Conservation (phyloP, 2,329 filamentous ascomycete genomes). For the Elsinoe batatas region DNA sequence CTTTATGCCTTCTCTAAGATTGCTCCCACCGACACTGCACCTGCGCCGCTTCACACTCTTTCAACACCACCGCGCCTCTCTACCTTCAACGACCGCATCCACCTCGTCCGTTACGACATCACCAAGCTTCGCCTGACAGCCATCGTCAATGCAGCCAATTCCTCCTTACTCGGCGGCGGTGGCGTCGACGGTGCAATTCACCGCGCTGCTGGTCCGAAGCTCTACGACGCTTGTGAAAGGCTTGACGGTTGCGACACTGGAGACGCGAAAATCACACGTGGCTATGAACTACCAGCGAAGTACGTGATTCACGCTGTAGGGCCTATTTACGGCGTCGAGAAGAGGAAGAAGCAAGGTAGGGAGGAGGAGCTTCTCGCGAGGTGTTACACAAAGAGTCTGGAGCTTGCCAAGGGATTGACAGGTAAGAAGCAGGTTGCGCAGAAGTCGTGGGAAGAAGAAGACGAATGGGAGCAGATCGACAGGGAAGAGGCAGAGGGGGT, state of each 20-base stretch:
- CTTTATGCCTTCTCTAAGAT: slow-evolving; percentile 53
- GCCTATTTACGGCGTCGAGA: slow-evolving; percentile 55
- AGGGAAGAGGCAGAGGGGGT: slow-evolving; percentile 50
- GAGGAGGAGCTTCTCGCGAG: slow-evolving; percentile 39
- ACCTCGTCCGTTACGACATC: slow-evolving; percentile 66
- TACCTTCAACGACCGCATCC: slow-evolving; percentile 59
- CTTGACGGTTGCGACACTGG: slow-evolving; percentile 69
- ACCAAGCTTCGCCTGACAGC: slow-evolving; percentile 67
- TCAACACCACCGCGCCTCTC: slow-evolving; percentile 32
- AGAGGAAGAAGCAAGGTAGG: slow-evolving; percentile 27
- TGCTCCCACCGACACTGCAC: not conserved
- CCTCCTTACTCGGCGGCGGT: slow-evolving; percentile 68
- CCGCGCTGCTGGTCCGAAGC: slow-evolving; percentile 59
- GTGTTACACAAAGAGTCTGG: slow-evolving; percentile 63
- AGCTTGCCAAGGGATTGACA: slow-evolving; percentile 45
- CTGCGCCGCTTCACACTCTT: slow-evolving; percentile 50
- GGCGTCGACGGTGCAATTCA: slow-evolving; percentile 76
- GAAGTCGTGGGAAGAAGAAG: not conserved
- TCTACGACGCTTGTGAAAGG: slow-evolving; percentile 60
- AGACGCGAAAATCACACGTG: slow-evolving; percentile 70
- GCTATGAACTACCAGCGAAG: slow-evolving; percentile 63
- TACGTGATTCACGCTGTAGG: slow-evolving; percentile 88
- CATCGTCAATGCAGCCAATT: slow-evolving; percentile 91
- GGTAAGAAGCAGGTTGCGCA: not conserved
- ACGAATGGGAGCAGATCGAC: not conserved